Evolutionary conservation across 805 yeast species (phyloP), one percentile per base, ranked within the genome.

Genomic region (Metschnikowia matae): DNA sequence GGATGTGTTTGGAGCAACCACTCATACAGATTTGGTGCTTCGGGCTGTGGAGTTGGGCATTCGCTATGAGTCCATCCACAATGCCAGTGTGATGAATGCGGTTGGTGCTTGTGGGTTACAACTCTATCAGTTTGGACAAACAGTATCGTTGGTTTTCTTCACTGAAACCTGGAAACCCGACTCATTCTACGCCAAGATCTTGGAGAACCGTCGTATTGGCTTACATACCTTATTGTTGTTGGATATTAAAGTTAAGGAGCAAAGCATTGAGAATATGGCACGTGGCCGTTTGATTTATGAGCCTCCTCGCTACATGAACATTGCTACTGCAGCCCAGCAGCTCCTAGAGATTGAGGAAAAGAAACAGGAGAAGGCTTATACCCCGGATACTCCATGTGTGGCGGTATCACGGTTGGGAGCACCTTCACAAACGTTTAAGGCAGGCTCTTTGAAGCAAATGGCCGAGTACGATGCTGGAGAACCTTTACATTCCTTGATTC

Each of bases 21-120:
- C 99, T 0, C 99, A 92, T 70, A 89, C 97, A 0, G 99, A 94
- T 71, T 77, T 92, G 55, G 89, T 91, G 39, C 79, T 92, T 53
- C 78, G 99, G 62, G 98, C 99, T 40, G 81, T 96, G 59, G 96
- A 87, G 67, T 75, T 84, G 53, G 82, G 82, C 2, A 89, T 94
- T 63, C 73, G 78, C 46, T 88, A 87, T 40, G 95, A 88, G 63
- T 79, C 87, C 37, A 82, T 92, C 53, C 99, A 92, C 71, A 92
- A 92, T 67, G 99, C 99, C 1, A 87, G 96, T 15, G 94, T 92
- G 11, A 90, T 94, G 97, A 92, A 92, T 65, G 99, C 98, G 0
- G 96, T 92, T 23, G 99, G 99, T 17, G 96, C 97, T 1, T 90
- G 97, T 73, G 99, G 99, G 20, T 78, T 94, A 57, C 99, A 92